phyloP scores from a whole-genome alignment of 2,329 filamentous ascomycete genomes.

The Dactylellina haptotyla region DNA sequence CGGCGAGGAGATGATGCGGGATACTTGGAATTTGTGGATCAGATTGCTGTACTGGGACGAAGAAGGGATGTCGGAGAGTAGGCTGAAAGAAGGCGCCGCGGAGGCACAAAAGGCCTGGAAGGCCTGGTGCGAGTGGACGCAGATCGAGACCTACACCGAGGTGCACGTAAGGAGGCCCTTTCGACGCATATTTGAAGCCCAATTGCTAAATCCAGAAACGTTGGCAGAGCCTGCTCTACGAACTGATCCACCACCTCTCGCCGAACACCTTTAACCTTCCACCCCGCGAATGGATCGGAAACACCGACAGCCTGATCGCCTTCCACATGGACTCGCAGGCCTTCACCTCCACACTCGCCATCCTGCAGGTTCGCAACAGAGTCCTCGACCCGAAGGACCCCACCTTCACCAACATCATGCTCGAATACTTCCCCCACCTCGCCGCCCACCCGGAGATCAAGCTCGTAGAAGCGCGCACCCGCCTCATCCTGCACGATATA shows the following conservation, averaged over 20 bases:
- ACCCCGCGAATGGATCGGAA: constrained; percentile 48
- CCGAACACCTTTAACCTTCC: constrained; percentile 32
- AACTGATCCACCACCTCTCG: constrained; percentile 43
- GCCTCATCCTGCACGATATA: constrained; percentile 42
- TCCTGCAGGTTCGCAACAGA: constrained; percentile 42
- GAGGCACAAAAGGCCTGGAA: constrained; percentile 45
- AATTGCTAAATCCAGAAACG: neutral
- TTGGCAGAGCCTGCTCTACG: constrained; percentile 34
- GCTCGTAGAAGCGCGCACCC: constrained; percentile 35
- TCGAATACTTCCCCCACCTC: constrained; percentile 49
- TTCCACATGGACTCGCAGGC: constrained; percentile 46
- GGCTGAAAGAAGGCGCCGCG: constrained; percentile 20
- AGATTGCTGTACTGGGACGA: constrained; percentile 47
- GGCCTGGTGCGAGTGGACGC: constrained; percentile 48
- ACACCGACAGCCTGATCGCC: constrained; percentile 47
- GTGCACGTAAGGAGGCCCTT: constrained; percentile 25
- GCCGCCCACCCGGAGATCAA: constrained; percentile 48
- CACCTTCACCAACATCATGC: constrained; percentile 52
- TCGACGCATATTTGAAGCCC: neutral
- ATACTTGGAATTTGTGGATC: constrained; percentile 49
- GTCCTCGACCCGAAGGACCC: constrained; percentile 49
- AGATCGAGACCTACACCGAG: constrained; percentile 47
- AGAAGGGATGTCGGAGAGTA: constrained; percentile 34
- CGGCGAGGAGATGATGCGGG: constrained; percentile 52
- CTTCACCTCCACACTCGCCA: constrained; percentile 46